Percentiles rank a stretch among this genome's conserved stretches.
These are phyloP conservation scores for Clonostachys solani DNA, from an alignment of 2,329 filamentous ascomycete species.

Conservation along the genomic window DNA sequence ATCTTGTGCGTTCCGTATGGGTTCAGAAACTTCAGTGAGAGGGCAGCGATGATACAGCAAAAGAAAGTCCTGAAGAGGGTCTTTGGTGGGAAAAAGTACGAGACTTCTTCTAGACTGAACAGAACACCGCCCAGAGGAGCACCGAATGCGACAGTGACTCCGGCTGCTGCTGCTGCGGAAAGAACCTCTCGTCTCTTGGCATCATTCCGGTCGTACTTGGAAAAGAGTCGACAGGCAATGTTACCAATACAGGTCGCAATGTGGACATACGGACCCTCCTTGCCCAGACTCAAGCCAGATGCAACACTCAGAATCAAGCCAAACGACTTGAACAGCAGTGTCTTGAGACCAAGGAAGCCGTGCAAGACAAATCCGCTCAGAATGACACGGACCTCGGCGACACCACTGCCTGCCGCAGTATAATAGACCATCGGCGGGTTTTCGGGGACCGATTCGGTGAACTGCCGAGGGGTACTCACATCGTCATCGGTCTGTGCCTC, in stretches of 20 bases:
- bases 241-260: slow-evolving; percentile 95
- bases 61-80: slow-evolving; percentile 97
- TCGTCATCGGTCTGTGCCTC: slow-evolving; percentile 38
- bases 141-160: slow-evolving; percentile 91
- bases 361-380: slow-evolving; percentile 97
- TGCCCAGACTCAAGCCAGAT: slow-evolving; percentile 89
- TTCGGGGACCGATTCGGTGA: slow-evolving; percentile 28
- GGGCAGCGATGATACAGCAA: slow-evolving; percentile 88
- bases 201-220: slow-evolving; percentile 92
- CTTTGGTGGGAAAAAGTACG: slow-evolving; percentile 97
- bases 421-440: slow-evolving; percentile 84
- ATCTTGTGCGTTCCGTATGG: slow-evolving; percentile 96
- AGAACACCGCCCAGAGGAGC: slow-evolving; percentile 83
- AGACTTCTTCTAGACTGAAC: slow-evolving; percentile 91
- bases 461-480: slow-evolving; percentile 29
- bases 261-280: slow-evolving; percentile 95
- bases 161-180: slow-evolving; percentile 87
- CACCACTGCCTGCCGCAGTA: slow-evolving; percentile 90
- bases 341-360: slow-evolving; percentile 87
- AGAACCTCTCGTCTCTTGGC: slow-evolving; percentile 89
- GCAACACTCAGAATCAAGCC: slow-evolving; percentile 85
- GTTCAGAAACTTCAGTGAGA: slow-evolving; percentile 92
- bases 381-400: slow-evolving; percentile 95
- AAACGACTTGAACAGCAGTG: slow-evolving; percentile 78
- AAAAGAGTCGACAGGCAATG: slow-evolving; percentile 88